Evolutionary conservation across 345 rosid species (phyloP), one percentile per base, ranked within the genome.

Genomic region (Clausena lansium): DNA sequence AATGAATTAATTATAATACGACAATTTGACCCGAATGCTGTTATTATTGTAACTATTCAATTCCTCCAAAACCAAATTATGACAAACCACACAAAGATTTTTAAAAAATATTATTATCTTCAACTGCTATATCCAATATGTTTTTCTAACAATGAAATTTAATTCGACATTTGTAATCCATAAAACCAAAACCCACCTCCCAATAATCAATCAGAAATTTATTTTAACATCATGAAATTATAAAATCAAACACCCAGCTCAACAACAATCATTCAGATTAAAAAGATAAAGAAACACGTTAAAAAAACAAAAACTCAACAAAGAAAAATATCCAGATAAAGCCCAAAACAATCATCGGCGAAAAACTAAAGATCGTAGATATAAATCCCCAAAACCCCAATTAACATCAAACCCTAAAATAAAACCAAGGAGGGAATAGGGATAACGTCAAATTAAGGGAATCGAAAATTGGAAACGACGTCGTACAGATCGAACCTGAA

Each of bases 401-500:
- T 84, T 79, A 73, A 75, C 78, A 78, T 81, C 83, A 62, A 86
- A 83, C 85, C 89, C 87, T 81, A 79, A 81, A 82, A 77, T 71
- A 52, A 52, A 45, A 52, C 57, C 57, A 15, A 50, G 52, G 76
- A 54, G 52, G 54, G 74, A 64, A 41, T 15, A 75, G 22, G 76
- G 24, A 45, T 38, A 79, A 71, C 5, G 20, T 52, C 47, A 67
- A 81, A 67, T 57, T 39, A 61, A 47, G 59, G 63, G 39, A 77
- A 72, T 52, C n/a, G 36, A 36, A 38, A 73, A 59, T 19, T 25
- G 15, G 17, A 57, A 65, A 81, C 70, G 70, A 65, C 75, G 61
- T 32, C 79, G 79, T 19, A 45, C 27, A 81, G 93, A 90, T 90
- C 91, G 88, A 88, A 86, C 91, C 89, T 82, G 76, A 79, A 83